Evolutionary conservation across 2,329 filamentous ascomycete species (phyloP), one percentile per base, ranked within the genome.

Genomic region (Gliomastix tumulicola): DNA sequence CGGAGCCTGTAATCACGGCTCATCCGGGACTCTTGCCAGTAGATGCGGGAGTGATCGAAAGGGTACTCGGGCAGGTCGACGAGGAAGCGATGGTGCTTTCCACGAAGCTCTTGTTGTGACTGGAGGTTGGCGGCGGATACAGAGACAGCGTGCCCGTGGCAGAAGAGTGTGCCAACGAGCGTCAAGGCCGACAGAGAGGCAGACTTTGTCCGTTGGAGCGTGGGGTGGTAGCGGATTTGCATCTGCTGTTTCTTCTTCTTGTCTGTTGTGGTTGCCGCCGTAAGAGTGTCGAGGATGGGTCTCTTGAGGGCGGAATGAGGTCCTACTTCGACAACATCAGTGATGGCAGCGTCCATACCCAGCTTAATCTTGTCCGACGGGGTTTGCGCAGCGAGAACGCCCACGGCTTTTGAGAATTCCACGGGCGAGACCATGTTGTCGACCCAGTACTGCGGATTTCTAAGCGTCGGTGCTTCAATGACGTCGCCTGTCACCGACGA

Each of bases 61-160:
- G 51, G 47, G 36, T 65, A 65, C 0, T 49, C 39, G 0, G 62
- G 62, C 16, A 66, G 46, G 38, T 50, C 51, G 5, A 43, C 38
- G 11, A 61, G 32, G 10, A 40, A n/a, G 4, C 28, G 17, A 12
- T 19, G 21, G n/a, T n/a, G n/a, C n/a, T n/a, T n/a, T n/a, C n/a
- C n/a, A n/a, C n/a, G n/a, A n/a, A n/a, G n/a, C n/a, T n/a, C n/a
- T n/a, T n/a, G n/a, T n/a, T n/a, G n/a, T n/a, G n/a, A n/a, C n/a
- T n/a, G n/a, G 30, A 32, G 33, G 16, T 71, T 71, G 46, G 69
- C 55, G 4, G 60, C 60, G 27, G 54, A 52, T 22, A 71, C 59
- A 39, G 70, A 53, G 9, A 70, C 47, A 10, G 45, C 36, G 6
- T 53, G 53, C 3, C 66, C 68, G 36, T 59, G 65, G n/a, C 51